A percentile compares a stretch with the other conserved stretches of the same genome.
These are phyloP conservation scores for Agrostemma githago DNA, from an alignment of 148 eudicot genomes.

Conservation along the genomic window DNA sequence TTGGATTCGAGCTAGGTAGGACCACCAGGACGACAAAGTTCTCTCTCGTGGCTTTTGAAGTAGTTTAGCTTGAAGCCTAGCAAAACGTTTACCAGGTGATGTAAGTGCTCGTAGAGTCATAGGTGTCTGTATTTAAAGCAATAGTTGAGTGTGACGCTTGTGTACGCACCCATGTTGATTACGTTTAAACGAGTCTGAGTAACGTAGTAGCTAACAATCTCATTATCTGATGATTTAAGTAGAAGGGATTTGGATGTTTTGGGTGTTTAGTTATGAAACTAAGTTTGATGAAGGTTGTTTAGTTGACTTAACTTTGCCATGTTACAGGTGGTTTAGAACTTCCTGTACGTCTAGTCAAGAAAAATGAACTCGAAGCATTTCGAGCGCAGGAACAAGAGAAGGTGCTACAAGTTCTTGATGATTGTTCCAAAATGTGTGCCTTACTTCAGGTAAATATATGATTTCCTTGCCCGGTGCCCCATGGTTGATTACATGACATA, in stretches of 20 bases:
- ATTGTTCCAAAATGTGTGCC: slow-evolving; percentile 43
- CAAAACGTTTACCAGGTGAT: no score
- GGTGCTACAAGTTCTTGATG: slow-evolving; percentile 38
- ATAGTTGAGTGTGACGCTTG: no score
- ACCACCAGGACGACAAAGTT: no score
- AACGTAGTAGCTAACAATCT: not conserved
- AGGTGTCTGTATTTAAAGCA: no score
- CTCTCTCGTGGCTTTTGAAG: no score
- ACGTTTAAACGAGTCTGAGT: no score
- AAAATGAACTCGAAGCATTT: slow-evolving; percentile 34
- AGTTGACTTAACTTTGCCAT: not conserved
- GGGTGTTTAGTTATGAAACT: not conserved
- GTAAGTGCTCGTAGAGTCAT: no score
- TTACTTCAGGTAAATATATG: slow-evolving; percentile 44
- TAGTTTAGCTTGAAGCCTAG: no score
- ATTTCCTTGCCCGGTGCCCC: slow-evolving; percentile 1
- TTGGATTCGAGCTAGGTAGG: no score
- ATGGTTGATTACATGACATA: not conserved
- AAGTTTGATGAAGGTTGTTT: not conserved
- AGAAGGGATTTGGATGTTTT: not conserved
- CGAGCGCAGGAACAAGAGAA: slow-evolving; percentile 48
- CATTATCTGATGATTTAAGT: not conserved
- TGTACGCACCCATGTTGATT: no score
- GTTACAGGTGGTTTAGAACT: slow-evolving; percentile 51
- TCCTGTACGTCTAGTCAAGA: slow-evolving; percentile 33